phyloP scores from a whole-genome alignment of 495 filamentous ascomycete genomes.

The Tuber microsphaerosporum region DNA sequence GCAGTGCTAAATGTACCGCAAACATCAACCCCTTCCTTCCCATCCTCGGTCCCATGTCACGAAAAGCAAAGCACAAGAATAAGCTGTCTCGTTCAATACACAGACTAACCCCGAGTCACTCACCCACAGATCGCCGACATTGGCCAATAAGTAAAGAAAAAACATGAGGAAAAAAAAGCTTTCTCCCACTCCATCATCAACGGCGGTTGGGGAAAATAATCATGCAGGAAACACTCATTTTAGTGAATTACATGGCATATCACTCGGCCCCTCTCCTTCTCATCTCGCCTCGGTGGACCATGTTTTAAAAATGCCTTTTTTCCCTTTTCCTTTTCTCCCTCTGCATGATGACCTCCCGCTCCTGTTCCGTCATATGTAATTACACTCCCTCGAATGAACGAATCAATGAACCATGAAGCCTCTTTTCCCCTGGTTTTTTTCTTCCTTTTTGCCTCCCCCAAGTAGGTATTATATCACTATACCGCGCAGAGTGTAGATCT shows the following conservation, averaged over 20 bases:
- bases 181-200: background rate
- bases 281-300: background rate
- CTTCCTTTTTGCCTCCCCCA: background rate
- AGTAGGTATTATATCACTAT: background rate
- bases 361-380: background rate
- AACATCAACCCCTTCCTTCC: slow-evolving; percentile 9
- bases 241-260: background rate
- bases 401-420: background rate
- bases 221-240: background rate
- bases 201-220: background rate
- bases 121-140: background rate
- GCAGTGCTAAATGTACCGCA: slow-evolving; percentile 45
- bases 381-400: background rate
- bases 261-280: background rate
- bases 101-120: background rate
- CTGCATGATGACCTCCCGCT: background rate
- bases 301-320: background rate
- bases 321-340: background rate
- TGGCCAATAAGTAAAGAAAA: background rate
- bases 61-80: background rate
- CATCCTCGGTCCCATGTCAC: background rate
- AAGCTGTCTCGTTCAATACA: background rate
- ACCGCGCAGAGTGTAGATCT: background rate
- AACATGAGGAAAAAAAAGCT: background rate
- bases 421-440: background rate